These are phyloP conservation scores for Fusarium burgessii DNA, from an alignment of 2,329 filamentous ascomycete species.

Conservation along the genomic window DNA sequence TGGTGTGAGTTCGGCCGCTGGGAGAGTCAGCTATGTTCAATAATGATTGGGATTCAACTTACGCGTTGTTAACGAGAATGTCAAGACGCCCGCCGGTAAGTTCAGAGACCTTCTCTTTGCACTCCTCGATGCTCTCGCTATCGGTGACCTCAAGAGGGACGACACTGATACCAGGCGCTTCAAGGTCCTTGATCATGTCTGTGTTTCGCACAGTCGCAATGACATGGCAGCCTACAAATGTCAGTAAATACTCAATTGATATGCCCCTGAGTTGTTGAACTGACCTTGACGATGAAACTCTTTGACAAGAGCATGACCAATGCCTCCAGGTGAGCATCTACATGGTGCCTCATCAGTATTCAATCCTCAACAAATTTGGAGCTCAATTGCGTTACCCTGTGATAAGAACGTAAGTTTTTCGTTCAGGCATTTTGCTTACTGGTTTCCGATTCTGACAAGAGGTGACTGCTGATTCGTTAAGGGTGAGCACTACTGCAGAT, in stretches of 20 bases:
- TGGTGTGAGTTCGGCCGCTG: conserved; percentile 64
- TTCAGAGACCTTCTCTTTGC: conserved; percentile 59
- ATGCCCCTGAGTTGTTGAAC: rapidly evolving
- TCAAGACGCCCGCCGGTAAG: conserved; percentile 67
- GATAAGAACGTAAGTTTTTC: conserved; percentile 49
- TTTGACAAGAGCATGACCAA: conserved; percentile 65
- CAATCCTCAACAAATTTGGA: background rate
- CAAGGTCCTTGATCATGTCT: conserved; percentile 61
- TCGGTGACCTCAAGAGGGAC: conserved; percentile 67
- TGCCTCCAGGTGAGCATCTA: conserved; percentile 70
- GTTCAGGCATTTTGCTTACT: conserved; percentile 32
- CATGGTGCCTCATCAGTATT: background rate
- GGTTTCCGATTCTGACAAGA: background rate
- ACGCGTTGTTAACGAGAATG: conserved; percentile 72
- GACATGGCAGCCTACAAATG: conserved; percentile 56
- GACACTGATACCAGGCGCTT: conserved; percentile 60
- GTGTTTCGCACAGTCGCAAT: conserved; percentile 67
- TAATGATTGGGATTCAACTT: conserved; percentile 26
- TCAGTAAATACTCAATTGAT: background rate
- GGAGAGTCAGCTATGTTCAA: background rate
- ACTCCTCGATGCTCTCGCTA: conserved; percentile 61
- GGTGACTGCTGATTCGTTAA: background rate
- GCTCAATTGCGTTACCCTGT: conserved; percentile 18
- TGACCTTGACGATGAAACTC: conserved; percentile 66
- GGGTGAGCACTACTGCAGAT: background rate